phyloP scores from a whole-genome alignment of 1,284 basidiomycete genomes.

The Pyrrhoderma lamaoense region DNA sequence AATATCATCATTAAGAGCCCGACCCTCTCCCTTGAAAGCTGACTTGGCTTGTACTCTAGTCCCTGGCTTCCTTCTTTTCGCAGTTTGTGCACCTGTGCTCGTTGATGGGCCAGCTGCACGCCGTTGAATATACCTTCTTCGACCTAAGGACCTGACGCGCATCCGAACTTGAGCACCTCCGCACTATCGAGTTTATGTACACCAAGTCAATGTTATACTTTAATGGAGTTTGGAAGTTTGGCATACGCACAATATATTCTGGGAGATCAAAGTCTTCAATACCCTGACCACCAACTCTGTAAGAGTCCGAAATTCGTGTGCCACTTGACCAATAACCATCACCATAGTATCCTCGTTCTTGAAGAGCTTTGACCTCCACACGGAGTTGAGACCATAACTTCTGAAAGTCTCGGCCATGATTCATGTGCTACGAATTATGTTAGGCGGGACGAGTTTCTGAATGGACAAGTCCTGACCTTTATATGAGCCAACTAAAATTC shows the following conservation, averaged over 20 bases:
- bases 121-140: slow-evolving; percentile 31
- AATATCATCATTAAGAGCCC: slow-evolving; percentile 38
- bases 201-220: slow-evolving; percentile 5
- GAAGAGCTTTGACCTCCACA: slow-evolving; percentile 58
- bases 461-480: slow-evolving; percentile 38
- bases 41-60: slow-evolving; percentile 51
- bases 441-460: neutral
- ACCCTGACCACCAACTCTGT: slow-evolving; percentile 42
- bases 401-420: slow-evolving; percentile 70
- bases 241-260: slow-evolving; percentile 56
- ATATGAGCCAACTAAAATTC: slow-evolving; percentile 62
- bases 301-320: slow-evolving; percentile 56
- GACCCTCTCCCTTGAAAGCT: slow-evolving; percentile 52
- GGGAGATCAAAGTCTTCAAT: slow-evolving; percentile 52
- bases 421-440: slow-evolving; percentile 53
- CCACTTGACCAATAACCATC: slow-evolving; percentile 84
- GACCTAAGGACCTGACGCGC: slow-evolving; percentile 42
- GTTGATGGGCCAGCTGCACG: slow-evolving; percentile 39
- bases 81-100: slow-evolving; percentile 51
- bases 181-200: too few species aligned
- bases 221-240: slow-evolving; percentile 5
- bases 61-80: slow-evolving; percentile 63
- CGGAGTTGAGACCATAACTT: slow-evolving; percentile 58
- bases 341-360: slow-evolving; percentile 67
- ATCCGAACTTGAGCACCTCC: slow-evolving; percentile 67